Base-by-base conservation (phyloP, 2,329 filamentous ascomycete species). In the Huntiella decipiens region DNA sequence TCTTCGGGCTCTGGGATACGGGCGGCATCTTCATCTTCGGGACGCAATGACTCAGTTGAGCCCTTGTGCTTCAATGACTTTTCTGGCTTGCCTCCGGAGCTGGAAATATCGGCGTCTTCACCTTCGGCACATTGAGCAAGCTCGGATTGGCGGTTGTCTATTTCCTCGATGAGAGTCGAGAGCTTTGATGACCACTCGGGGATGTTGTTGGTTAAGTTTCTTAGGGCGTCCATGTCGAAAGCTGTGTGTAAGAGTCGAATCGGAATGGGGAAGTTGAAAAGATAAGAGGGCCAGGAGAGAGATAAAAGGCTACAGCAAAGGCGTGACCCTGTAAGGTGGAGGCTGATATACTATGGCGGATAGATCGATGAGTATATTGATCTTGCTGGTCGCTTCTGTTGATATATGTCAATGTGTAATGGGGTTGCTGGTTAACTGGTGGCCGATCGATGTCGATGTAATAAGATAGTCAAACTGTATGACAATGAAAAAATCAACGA, bases 171-270 rank as follows among this genome's bases (percentile, higher is more conserved):
- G 48, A 79, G 66, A 44, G 76, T 69, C 51, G 77, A 70, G 38
- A 79, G 65, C 16, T 71, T 67, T 49, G 62, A 62, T 34, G 71
- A 61, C 75, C 75, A 79, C 56, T 70, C 66, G 12, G 74, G 75
- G 37, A 77, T 65, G 50, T 75, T 72, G 52, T 58, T 63, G 45
- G 64, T 63, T 34, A 79, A 63, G 49, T 67, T 67, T 46, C 62
- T 67, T 46, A 79, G 60, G 22, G 73, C 68, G 50, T 78, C 74
- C 60, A 72, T 70, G 51, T 64, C 62, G 61, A 34, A 22, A 16
- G 15, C 22, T n/a, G 7, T 31, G 13, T 36, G 38, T 38, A 33
- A 6, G n/a, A 22, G 22, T 28, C 11, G 31, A 7, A 3, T 16
- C 31, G 19, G 17, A 5, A 19, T 22, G n/a, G 31, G 41, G 5